Conservation (phyloP, 352 stramenopile species). For the Peronospora tabacina region DNA sequence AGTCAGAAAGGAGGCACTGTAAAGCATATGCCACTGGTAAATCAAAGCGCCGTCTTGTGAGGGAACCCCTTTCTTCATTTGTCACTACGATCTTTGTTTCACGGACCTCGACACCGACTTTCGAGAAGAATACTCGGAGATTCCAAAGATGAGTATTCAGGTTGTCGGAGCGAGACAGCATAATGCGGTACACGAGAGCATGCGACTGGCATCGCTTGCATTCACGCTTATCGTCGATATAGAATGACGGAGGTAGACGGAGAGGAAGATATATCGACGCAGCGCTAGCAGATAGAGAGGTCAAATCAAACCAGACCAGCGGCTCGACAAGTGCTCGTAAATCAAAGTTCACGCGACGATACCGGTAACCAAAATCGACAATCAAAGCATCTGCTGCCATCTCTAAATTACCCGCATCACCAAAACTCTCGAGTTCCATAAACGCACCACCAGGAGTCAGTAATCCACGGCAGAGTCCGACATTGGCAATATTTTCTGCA, state of each 20-base stretch:
- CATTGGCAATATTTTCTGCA: conserved; percentile 13
- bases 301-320: conserved; percentile 42
- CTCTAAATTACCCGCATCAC: conserved; percentile 10
- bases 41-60: conserved; percentile 8
- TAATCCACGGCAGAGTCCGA: conserved; percentile 28
- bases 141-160: conserved; percentile 29
- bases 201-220: conserved; percentile 31
- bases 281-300: conserved; percentile 5
- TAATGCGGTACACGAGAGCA: conserved; percentile 33
- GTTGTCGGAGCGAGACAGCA: conserved; percentile 14
- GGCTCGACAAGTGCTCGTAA: conserved; percentile 36
- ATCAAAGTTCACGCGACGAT: conserved; percentile 32
- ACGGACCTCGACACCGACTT: conserved; percentile 39
- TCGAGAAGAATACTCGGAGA: conserved; percentile 40
- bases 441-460: conserved; percentile 30
- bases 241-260: conserved; percentile 35
- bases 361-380: conserved; percentile 12
- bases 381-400: conserved; percentile 18
- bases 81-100: conserved; percentile 32
- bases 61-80: conserved; percentile 2
- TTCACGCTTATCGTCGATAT: conserved; percentile 25
- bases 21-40: conserved; percentile 41
- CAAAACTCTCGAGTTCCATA: conserved; percentile 24
- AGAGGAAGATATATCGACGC: conserved; percentile 32
- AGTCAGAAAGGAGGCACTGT: conserved; percentile 43